A percentile compares a stretch with the other conserved stretches of the same genome.
These are phyloP conservation scores for Psilocybe cyanescens DNA, from an alignment of 768 basidiomycete genomes.

Conservation along the genomic window DNA sequence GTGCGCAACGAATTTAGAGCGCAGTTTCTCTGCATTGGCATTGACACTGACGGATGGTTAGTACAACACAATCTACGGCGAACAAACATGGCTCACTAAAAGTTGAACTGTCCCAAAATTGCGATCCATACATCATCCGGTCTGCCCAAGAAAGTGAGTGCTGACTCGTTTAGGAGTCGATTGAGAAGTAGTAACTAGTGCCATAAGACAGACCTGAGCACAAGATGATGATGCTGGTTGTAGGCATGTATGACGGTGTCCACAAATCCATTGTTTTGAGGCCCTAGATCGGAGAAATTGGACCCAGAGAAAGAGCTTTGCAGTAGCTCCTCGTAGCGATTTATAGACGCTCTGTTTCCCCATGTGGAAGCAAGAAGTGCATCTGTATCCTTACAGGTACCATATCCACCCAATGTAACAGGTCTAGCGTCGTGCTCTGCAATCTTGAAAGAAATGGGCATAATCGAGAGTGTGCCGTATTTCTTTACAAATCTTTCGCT, in stretches of 20 bases:
- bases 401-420: not conserved
- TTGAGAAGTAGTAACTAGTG: no score
- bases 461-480: not conserved
- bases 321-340: not conserved
- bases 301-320: conserved; percentile 1
- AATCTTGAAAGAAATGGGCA: conserved; percentile 10
- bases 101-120: conserved; percentile 38
- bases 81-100: conserved; percentile 27
- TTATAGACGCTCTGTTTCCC: not conserved
- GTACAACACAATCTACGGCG: not conserved
- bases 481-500: no score
- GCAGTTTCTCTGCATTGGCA: conserved; percentile 27
- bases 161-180: not conserved
- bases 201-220: conserved; percentile 4
- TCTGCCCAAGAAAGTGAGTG: conserved; percentile 1
- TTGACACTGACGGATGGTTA: conserved; percentile 4
- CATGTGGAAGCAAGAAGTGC: conserved; percentile 2
- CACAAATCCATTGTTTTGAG: conserved; percentile 15
- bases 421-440: not conserved
- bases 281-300: not conserved
- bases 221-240: conserved; percentile 18
- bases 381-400: not conserved
- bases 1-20: conserved; percentile 34
- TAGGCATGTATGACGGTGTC: conserved; percentile 18
- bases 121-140: conserved; percentile 53